These are phyloP conservation scores for Megacollybia marginata DNA, from an alignment of 768 basidiomycete species.

Conservation along the genomic window DNA sequence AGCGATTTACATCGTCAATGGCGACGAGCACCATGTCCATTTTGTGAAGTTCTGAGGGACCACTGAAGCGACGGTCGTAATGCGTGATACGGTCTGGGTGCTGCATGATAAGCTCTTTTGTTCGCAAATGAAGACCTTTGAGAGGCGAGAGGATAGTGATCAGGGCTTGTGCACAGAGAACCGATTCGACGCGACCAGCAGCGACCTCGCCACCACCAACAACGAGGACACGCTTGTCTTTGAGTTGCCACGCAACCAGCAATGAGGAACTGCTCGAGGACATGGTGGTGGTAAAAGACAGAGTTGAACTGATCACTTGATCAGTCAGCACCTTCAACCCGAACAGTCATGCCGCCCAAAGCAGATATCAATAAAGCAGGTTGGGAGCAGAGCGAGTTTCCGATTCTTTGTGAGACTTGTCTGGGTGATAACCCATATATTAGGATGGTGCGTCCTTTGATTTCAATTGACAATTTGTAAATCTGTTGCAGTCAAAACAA, in stretches of 20 bases:
- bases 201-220: slow-evolving; percentile 94
- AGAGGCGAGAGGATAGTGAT: slow-evolving; percentile 74
- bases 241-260: slow-evolving; percentile 91
- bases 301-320: slow-evolving; percentile 1
- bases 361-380: slow-evolving; percentile 94
- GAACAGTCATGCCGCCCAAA: slow-evolving; percentile 56
- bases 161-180: slow-evolving; percentile 72
- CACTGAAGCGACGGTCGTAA: slow-evolving; percentile 60
- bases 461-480: background rate
- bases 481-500: slow-evolving; percentile 75
- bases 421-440: slow-evolving; percentile 89
- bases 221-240: slow-evolving; percentile 74
- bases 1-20: slow-evolving; percentile 74
- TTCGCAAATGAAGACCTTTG: slow-evolving; percentile 55
- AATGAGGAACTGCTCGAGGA: slow-evolving; percentile 57
- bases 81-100: slow-evolving; percentile 55
- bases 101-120: slow-evolving; percentile 43
- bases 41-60: slow-evolving; percentile 56
- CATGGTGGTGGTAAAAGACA: slow-evolving; percentile 6
- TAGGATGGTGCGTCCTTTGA: slow-evolving; percentile 64
- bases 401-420: slow-evolving; percentile 93
- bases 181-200: slow-evolving; percentile 77
- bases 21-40: slow-evolving; percentile 89
- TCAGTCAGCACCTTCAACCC: background rate
- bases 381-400: slow-evolving; percentile 91